Conservation (phyloP, 140 eudicot genomes). For the Anethum foeniculum region DNA sequence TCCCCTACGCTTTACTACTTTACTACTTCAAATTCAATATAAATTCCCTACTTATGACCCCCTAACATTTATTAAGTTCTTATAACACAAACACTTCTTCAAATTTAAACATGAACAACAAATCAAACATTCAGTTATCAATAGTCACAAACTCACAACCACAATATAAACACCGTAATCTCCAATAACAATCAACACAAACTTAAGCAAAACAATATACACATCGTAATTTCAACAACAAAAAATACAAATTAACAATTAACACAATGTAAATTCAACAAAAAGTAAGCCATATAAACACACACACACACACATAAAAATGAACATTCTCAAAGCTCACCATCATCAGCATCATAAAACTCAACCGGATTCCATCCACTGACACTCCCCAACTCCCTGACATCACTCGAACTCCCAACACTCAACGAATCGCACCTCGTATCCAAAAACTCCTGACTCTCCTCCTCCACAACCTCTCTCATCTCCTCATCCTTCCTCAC, state of each 20-base stretch:
- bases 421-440: slow-evolving; percentile 37
- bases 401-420: slow-evolving; percentile 32
- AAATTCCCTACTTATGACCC: background rate
- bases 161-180: background rate
- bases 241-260: background rate
- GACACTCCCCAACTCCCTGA: slow-evolving; percentile 28
- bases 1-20: background rate
- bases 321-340: slow-evolving; percentile 17
- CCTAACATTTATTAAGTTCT: background rate
- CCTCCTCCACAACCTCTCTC: slow-evolving; percentile 15
- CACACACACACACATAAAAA: background rate
- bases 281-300: background rate
- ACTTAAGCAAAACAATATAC: background rate
- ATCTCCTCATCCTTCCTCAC: background rate
- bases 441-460: slow-evolving; percentile 35
- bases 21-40: background rate
- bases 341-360: slow-evolving; percentile 71
- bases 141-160: background rate
- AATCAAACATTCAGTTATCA: background rate
- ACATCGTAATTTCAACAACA: background rate
- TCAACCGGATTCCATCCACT: slow-evolving; percentile 60
- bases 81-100: background rate
- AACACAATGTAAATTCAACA: background rate
- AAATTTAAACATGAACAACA: background rate
- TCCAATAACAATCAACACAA: background rate